Evolutionary conservation across 495 filamentous ascomycete species (phyloP).

Genomic region (Recurvomyces mirabilis): DNA sequence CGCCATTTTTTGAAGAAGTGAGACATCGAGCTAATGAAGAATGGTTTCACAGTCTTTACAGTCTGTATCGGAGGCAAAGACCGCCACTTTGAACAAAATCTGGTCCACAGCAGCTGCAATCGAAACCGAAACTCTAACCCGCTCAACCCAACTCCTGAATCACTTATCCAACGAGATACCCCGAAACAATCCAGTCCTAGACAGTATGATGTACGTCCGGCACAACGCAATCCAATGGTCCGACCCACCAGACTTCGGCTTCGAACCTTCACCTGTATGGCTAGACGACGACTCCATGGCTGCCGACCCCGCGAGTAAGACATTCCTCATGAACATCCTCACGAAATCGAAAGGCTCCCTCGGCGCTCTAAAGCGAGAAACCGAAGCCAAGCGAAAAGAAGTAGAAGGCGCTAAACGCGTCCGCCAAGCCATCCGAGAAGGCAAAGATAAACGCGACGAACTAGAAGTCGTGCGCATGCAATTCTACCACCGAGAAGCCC

Average conservation of each 20-base stretch:
- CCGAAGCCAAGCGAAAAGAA: slow-evolving; percentile 72
- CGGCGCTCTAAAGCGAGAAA: slow-evolving; percentile 64
- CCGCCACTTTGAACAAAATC: slow-evolving; percentile 66
- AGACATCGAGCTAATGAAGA: too few relatives aligned
- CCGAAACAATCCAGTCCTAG: slow-evolving; percentile 75
- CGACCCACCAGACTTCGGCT: slow-evolving; percentile 71
- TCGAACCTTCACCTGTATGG: slow-evolving; percentile 96
- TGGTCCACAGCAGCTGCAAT: slow-evolving; percentile 72
- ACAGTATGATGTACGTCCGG: slow-evolving; percentile 93
- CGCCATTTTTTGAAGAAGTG: slow-evolving; percentile 1
- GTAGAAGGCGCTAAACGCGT: slow-evolving; percentile 61
- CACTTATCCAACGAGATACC: slow-evolving; percentile 70
- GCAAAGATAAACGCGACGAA: slow-evolving; percentile 75
- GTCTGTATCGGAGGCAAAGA: slow-evolving; percentile 81
- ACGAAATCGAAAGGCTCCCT: slow-evolving; percentile 78
- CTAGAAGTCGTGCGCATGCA: slow-evolving; percentile 64
- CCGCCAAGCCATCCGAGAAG: slow-evolving; percentile 64
- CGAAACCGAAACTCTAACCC: slow-evolving; percentile 60
- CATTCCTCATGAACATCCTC: slow-evolving; percentile 83
- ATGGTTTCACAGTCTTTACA: slow-evolving; percentile 50
- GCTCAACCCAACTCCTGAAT: slow-evolving; percentile 56
- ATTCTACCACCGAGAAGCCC: slow-evolving; percentile 67
- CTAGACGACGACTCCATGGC: slow-evolving; percentile 81
- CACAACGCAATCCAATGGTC: slow-evolving; percentile 70
- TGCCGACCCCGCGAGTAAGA: slow-evolving; percentile 70